Percentiles rank a stretch among this genome's conserved stretches.
Evolutionary conservation across 225 moss, liverwort and hornwort species (phyloP).

Genomic region (Straminergon stramineum): DNA sequence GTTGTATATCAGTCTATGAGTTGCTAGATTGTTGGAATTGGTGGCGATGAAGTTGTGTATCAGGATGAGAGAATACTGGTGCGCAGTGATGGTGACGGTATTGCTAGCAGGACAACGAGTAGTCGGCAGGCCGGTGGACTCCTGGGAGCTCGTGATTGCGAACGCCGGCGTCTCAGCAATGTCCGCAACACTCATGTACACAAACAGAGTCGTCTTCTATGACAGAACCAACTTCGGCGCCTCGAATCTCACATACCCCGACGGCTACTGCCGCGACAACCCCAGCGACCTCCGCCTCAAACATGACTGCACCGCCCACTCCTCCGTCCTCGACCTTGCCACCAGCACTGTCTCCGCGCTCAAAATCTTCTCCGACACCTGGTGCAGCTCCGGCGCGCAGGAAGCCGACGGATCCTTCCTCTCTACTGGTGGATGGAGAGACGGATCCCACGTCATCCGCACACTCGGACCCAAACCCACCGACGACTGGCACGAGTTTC

Average conservation of each 20-base stretch:
- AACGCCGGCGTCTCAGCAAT: not conserved
- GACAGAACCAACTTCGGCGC: not conserved
- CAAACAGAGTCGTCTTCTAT: not conserved
- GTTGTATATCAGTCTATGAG: not conserved
- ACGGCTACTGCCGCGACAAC: not conserved
- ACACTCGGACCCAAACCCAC: not conserved
- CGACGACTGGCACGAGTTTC: slow-evolving; percentile 6
- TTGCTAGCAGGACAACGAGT: not conserved
- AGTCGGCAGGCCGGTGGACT: not conserved
- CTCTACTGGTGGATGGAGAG: not conserved
- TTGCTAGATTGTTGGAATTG: not conserved
- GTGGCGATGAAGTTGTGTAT: not conserved
- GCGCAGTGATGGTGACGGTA: not conserved
- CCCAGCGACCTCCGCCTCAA: slow-evolving; percentile 1
- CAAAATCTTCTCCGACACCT: slow-evolving; percentile 13
- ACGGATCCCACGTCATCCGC: not conserved
- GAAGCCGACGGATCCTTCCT: not conserved
- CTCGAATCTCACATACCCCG: not conserved
- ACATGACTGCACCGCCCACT: slow-evolving; percentile 43
- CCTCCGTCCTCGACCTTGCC: not conserved
- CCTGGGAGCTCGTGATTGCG: not conserved
- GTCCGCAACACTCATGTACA: not conserved
- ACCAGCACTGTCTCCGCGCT: slow-evolving; percentile 3
- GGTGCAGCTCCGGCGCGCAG: slow-evolving; percentile 20
- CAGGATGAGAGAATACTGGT: not conserved